Evolutionary conservation across 2,329 filamentous ascomycete genomes (phyloP), one percentile per base, ranked within the genome.

Genomic region (Tympanopsis confertula): DNA sequence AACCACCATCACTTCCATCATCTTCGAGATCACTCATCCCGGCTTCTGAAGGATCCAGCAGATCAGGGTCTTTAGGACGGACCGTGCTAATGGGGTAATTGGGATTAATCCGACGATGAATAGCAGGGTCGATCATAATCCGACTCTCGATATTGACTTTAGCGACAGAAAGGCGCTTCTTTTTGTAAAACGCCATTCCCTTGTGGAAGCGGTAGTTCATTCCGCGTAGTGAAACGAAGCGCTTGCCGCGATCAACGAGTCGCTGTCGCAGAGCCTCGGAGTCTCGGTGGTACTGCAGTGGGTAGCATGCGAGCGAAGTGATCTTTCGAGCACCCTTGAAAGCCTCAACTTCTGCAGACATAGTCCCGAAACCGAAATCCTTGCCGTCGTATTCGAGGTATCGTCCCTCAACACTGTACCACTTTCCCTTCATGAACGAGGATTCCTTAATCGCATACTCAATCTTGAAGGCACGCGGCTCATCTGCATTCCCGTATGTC

Each of bases 311-410:
- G 5, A 94, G 66, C 49, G 75, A 86, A 10, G 80, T 85, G 50
- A 95, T 94, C 59, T 86, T 88, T 43, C 80, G 74, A 13, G 82
- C 75, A 0, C 87, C 87, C 41, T 84, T 82, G 66, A 94, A 95
- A 3, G 74, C 66, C 5, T 71, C 59, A 12, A 94, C 76, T 37
- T 87, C 77, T 26, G 78, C 72, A 10, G 74, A 66, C 50, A 86
- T 74, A 36, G 66, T 76, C 13, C 83, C 84, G 49, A 82, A 79
- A 3, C 86, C 87, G 52, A 88, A 93, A 5, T 73, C 69, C 53
- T 93, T 93, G 40, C 87, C 88, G 47, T 94, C 86, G 43, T 86
- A 94, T 50, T 94, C 86, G 19, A 94, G 71, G 47, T 91, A 94
- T 54, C 69, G 60, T 5, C 81, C 86, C 46, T 89, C 82, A 13